Evolutionary conservation across 2,329 filamentous ascomycete genomes (phyloP).

Genomic region (Rosellinia necatrix): DNA sequence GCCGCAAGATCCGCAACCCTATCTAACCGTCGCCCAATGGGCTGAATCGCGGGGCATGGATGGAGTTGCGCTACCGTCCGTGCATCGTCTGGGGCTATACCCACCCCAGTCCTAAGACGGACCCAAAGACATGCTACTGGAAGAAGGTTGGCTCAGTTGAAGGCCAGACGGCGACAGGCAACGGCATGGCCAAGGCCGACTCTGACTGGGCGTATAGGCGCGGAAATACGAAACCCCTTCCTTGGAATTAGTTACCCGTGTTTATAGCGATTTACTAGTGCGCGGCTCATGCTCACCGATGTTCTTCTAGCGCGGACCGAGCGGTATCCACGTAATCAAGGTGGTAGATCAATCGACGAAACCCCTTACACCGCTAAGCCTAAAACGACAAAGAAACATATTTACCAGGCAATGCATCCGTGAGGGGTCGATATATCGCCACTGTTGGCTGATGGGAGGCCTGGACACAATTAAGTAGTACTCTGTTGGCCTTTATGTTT

Average conservation of each 20-base stretch:
- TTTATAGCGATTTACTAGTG: no score
- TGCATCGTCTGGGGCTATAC: constrained; percentile 19
- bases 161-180: background rate
- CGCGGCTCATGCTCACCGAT: no score
- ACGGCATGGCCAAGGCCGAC: background rate
- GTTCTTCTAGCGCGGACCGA: no score
- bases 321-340: no score
- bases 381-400: no score
- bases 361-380: no score
- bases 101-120: constrained; percentile 11
- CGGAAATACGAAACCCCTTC: background rate
- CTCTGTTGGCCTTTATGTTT: no score
- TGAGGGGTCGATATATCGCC: no score
- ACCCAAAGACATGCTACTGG: constrained; percentile 21
- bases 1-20: constrained; percentile 10
- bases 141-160: constrained; percentile 2
- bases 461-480: no score
- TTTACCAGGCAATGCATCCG: no score
- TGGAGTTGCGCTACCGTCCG: constrained; percentile 7
- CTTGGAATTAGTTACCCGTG: background rate
- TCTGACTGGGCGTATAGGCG: constrained; percentile 9
- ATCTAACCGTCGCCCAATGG: constrained; percentile 5
- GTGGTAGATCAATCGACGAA: no score
- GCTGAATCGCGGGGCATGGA: constrained; percentile 12
- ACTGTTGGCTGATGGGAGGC: no score